Conservation (phyloP, 78 protist genomes). For the Dictyostelium intermedium region DNA sequence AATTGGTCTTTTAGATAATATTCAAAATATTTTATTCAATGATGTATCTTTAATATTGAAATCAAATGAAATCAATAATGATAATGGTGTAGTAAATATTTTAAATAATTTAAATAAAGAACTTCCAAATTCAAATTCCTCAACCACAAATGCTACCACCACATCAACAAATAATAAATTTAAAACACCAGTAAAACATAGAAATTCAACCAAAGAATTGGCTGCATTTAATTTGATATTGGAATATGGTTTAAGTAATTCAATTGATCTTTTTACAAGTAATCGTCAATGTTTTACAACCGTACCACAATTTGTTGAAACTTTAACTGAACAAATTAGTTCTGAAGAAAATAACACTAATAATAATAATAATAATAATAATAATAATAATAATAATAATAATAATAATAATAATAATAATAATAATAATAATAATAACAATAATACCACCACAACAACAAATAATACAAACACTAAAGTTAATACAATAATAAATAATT, state of each 20-base stretch:
- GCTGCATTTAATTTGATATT: constrained; percentile 47
- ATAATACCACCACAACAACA: background rate
- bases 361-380: background rate
- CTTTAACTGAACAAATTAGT: constrained; percentile 55
- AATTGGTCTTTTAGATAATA: constrained; percentile 6
- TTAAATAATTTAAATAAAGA: background rate
- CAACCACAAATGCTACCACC: background rate
- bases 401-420: background rate
- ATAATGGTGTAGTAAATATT: background rate
- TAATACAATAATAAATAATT: background rate
- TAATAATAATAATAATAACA: background rate
- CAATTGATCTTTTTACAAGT: constrained; percentile 34
- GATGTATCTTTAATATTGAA: constrained; percentile 1
- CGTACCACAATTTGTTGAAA: constrained; percentile 51
- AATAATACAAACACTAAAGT: background rate
- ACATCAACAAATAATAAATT: constrained; percentile 6
- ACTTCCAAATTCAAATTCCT: background rate
- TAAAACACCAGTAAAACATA: constrained; percentile 66
- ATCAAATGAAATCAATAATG: background rate
- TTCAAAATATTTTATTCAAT: constrained; percentile 17
- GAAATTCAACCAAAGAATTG: constrained; percentile 65
- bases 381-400: background rate
- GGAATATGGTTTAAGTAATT: constrained; percentile 46
- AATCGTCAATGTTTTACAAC: constrained; percentile 5
- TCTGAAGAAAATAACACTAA: constrained; percentile 2